A percentile compares a stretch with the other conserved stretches of the same genome.
phyloP scores from a whole-genome alignment of 306 rosid genomes.

The Dryas alaskensis region DNA sequence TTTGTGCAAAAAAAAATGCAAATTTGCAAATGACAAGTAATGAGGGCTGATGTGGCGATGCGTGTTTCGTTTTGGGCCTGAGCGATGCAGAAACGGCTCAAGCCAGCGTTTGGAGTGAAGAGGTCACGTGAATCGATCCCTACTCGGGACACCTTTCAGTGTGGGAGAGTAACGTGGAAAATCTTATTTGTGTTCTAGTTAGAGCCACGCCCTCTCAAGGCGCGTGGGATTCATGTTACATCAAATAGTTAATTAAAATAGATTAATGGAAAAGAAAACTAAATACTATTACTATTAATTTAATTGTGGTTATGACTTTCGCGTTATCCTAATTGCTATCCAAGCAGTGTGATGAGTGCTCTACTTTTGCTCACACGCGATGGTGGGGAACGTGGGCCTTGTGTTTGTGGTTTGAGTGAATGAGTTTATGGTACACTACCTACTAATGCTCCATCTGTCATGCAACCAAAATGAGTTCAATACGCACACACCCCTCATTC shows the following conservation, averaged over 20 bases:
- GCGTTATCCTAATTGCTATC: neutral
- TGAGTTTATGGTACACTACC: conserved; percentile 61
- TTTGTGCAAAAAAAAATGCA: neutral
- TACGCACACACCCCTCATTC: conserved; percentile 10
- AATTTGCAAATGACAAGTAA: neutral
- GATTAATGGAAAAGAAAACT: neutral
- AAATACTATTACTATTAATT: neutral
- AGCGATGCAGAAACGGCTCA: neutral
- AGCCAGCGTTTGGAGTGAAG: neutral
- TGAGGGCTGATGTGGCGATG: conserved; percentile 23
- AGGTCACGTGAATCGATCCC: conserved; percentile 11
- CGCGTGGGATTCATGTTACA: neutral
- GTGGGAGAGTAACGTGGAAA: conserved; percentile 14
- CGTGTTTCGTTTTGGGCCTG: conserved; percentile 18
- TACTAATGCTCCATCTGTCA: conserved; percentile 51
- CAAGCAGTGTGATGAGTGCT: conserved; percentile 2
- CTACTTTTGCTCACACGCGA: conserved; percentile 23
- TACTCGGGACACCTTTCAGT: conserved; percentile 1
- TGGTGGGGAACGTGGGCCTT: conserved; percentile 18
- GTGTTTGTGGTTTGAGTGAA: conserved; percentile 30
- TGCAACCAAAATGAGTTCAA: conserved; percentile 40
- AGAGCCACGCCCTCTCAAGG: neutral
- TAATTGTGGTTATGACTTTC: neutral
- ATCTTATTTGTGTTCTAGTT: neutral
- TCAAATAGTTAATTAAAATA: neutral